Percentiles rank a stretch among this genome's conserved stretches.
Conservation (phyloP, 2,329 filamentous ascomycete genomes). For the Sporothrix dimorphospora region DNA sequence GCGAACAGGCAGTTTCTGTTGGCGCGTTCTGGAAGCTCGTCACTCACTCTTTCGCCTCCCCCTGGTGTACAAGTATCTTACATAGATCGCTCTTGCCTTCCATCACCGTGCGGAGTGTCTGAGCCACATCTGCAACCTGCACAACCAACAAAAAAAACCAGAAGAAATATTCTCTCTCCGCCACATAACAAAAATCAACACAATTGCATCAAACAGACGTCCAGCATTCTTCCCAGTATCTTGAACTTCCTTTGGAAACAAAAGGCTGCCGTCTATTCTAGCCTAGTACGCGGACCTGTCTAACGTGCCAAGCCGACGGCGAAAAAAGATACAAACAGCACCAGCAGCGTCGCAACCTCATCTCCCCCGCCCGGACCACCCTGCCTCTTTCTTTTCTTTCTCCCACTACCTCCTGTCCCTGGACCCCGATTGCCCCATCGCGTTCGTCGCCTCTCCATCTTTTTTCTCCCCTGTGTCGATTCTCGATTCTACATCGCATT, state of each 20-base stretch:
- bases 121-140: neutral
- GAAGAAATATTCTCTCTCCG: neutral
- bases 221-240: neutral
- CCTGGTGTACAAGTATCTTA: slow-evolving; percentile 7
- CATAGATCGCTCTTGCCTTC: neutral
- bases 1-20: slow-evolving; percentile 1
- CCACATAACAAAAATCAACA: neutral
- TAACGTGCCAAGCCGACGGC: slow-evolving; percentile 15
- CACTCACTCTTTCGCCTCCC: slow-evolving; percentile 14
- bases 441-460: neutral
- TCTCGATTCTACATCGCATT: slow-evolving; percentile 14
- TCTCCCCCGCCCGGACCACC: slow-evolving; percentile 27
- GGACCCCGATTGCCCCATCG: slow-evolving; percentile 21
- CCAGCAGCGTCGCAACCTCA: slow-evolving; percentile 30
- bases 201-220: neutral
- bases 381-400: slow-evolving; percentile 20
- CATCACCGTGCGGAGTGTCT: neutral
- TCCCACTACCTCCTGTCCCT: slow-evolving; percentile 19
- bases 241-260: neutral
- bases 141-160: neutral
- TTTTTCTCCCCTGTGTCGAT: neutral
- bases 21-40: slow-evolving; percentile 25
- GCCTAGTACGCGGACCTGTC: neutral
- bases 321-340: slow-evolving; percentile 14
- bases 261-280: neutral